These are phyloP conservation scores for Citrullus colocynthis DNA, from an alignment of 306 rosid genomes.

Conservation along the genomic window DNA sequence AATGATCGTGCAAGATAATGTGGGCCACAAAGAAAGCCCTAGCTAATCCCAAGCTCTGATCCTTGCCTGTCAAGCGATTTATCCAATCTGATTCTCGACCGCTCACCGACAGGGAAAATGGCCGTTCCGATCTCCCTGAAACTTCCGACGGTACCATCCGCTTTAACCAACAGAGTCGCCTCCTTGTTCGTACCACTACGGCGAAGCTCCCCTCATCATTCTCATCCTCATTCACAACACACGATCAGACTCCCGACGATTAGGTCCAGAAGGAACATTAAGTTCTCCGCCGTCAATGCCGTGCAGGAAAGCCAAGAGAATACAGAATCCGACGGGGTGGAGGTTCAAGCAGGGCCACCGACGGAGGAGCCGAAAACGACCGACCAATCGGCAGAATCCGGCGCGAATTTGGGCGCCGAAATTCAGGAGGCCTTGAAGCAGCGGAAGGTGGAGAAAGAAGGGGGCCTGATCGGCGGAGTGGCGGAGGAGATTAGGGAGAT, in stretches of 20 bases:
- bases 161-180: background rate
- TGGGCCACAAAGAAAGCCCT: slow-evolving; percentile 11
- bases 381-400: slow-evolving; percentile 15
- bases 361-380: slow-evolving; percentile 3
- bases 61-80: background rate
- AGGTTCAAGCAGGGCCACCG: background rate
- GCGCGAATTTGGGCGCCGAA: slow-evolving; percentile 42
- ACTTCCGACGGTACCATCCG: background rate
- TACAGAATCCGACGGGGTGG: slow-evolving; percentile 24
- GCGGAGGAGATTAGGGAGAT: slow-evolving; percentile 59
- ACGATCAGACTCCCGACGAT: background rate
- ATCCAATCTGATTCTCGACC: slow-evolving; percentile 6
- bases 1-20: background rate
- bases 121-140: slow-evolving; percentile 12
- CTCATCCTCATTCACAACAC: background rate
- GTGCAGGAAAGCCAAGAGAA: slow-evolving; percentile 45
- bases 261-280: background rate
- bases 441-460: slow-evolving; percentile 37
- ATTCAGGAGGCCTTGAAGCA: slow-evolving; percentile 68
- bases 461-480: slow-evolving; percentile 47
- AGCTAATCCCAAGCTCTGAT: background rate
- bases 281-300: slow-evolving; percentile 13
- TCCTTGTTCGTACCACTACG: background rate
- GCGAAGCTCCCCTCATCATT: slow-evolving; percentile 7
- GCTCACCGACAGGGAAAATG: slow-evolving; percentile 3